These are phyloP conservation scores for Oxytropis ochrocephala DNA, from an alignment of 306 rosid species.

Conservation along the genomic window DNA sequence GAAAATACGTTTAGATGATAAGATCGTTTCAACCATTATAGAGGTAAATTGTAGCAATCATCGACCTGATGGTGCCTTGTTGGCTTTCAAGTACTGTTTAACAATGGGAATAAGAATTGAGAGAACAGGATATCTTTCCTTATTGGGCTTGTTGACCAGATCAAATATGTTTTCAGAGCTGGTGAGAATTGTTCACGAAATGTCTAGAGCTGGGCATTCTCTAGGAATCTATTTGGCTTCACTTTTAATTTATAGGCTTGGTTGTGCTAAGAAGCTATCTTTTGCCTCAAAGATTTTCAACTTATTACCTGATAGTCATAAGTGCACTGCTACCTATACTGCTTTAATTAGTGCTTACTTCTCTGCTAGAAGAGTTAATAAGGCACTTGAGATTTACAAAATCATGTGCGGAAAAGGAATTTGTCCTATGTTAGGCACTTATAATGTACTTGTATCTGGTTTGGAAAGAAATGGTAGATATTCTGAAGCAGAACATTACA, in stretches of 20 bases:
- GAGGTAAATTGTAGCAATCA: slow-evolving; percentile 39
- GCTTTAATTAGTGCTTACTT: slow-evolving; percentile 62
- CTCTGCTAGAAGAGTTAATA: slow-evolving; percentile 49
- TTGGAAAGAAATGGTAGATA: slow-evolving; percentile 48
- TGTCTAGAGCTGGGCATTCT: slow-evolving; percentile 57
- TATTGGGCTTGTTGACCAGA: slow-evolving; percentile 58
- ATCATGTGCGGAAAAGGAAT: slow-evolving; percentile 47
- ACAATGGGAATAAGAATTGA: slow-evolving; percentile 38
- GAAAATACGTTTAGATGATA: slow-evolving; percentile 36
- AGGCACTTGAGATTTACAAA: slow-evolving; percentile 51
- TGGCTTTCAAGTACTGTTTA: slow-evolving; percentile 54
- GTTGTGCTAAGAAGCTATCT: slow-evolving; percentile 49
- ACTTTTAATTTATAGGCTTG: slow-evolving; percentile 49
- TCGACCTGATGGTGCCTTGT: slow-evolving; percentile 57
- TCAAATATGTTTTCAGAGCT: slow-evolving; percentile 39
- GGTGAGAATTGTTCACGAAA: slow-evolving; percentile 43
- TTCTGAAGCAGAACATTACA: slow-evolving; percentile 46
- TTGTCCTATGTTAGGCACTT: slow-evolving; percentile 58
- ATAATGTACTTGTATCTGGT: slow-evolving; percentile 48
- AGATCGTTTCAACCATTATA: slow-evolving; percentile 48
- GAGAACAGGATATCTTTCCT: slow-evolving; percentile 49
- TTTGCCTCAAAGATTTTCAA: slow-evolving; percentile 51
- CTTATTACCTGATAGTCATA: slow-evolving; percentile 54
- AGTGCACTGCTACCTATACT: slow-evolving; percentile 69
- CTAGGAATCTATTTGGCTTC: slow-evolving; percentile 60